phyloP scores from a whole-genome alignment of 1,139 yeast genomes.

The Sugiyamaella novakii region DNA sequence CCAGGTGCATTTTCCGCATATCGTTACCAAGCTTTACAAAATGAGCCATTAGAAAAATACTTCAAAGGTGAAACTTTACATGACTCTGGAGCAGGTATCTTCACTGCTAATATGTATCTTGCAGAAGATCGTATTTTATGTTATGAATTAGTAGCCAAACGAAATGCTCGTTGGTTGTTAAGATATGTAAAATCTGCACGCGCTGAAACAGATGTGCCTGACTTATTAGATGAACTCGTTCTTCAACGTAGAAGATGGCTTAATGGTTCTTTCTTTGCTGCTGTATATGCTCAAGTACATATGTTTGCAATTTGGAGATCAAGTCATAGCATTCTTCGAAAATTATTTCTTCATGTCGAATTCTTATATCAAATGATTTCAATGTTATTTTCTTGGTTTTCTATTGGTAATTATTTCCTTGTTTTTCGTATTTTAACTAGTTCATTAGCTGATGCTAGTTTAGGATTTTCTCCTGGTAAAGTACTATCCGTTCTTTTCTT shows the following conservation, averaged over 20 bases:
- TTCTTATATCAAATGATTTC: slow-evolving; percentile 68
- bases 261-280: slow-evolving; percentile 83
- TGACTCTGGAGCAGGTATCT: slow-evolving; percentile 60
- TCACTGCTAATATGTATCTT: slow-evolving; percentile 80
- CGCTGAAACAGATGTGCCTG: slow-evolving; percentile 87
- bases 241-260: slow-evolving; percentile 84
- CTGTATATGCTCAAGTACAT: slow-evolving; percentile 71
- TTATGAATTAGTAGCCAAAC: slow-evolving; percentile 79
- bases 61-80: slow-evolving; percentile 77
- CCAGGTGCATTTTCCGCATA: slow-evolving; percentile 92
- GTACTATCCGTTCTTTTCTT: slow-evolving; percentile 76
- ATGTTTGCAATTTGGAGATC: slow-evolving; percentile 72
- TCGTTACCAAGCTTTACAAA: slow-evolving; percentile 67
- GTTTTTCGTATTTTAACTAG: slow-evolving; percentile 76
- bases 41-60: slow-evolving; percentile 72
- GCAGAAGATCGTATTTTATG: slow-evolving; percentile 85
- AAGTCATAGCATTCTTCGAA: slow-evolving; percentile 62
- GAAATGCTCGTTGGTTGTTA: slow-evolving; percentile 59
- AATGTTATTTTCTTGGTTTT: slow-evolving; percentile 76
- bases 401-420: slow-evolving; percentile 72
- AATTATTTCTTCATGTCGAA: slow-evolving; percentile 65
- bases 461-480: slow-evolving; percentile 69
- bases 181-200: slow-evolving; percentile 74
- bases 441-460: slow-evolving; percentile 58
- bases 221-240: slow-evolving; percentile 66